Percentiles rank a stretch among this genome's conserved stretches.
These are phyloP conservation scores for Trametes polyzona DNA, from an alignment of 1,284 basidiomycete species.

Conservation along the genomic window DNA sequence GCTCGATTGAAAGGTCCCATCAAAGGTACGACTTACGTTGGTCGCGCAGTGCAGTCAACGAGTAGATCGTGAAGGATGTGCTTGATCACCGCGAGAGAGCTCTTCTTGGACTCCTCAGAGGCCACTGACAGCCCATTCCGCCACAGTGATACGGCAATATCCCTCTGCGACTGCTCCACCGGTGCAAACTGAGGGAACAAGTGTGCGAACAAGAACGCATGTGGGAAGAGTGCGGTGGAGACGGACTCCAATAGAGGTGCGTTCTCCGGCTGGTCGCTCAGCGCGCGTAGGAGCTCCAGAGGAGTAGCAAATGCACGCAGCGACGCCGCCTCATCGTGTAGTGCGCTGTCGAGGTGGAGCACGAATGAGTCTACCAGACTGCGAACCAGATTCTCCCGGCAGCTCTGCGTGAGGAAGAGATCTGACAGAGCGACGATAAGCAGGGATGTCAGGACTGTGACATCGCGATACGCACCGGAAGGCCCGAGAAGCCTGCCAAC, in stretches of 20 bases:
- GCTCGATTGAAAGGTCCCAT: too few species aligned
- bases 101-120: slow-evolving; percentile 29
- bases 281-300: slow-evolving; percentile 41
- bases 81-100: slow-evolving; percentile 42
- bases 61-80: slow-evolving; percentile 47
- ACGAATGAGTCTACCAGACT: slow-evolving; percentile 43
- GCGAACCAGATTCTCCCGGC: slow-evolving; percentile 39
- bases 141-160: slow-evolving; percentile 32
- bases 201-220: slow-evolving; percentile 52
- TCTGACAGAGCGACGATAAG: not conserved
- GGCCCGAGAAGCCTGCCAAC: slow-evolving; percentile 41
- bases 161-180: slow-evolving; percentile 16
- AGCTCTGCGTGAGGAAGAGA: slow-evolving; percentile 28
- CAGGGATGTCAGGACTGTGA: not conserved
- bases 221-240: slow-evolving; percentile 39
- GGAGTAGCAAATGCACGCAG: slow-evolving; percentile 23
- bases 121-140: slow-evolving; percentile 12
- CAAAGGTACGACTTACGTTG: slow-evolving; percentile 35
- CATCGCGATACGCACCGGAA: slow-evolving; percentile 35
- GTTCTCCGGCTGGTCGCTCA: slow-evolving; percentile 33
- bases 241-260: slow-evolving; percentile 11
- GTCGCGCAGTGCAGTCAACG: slow-evolving; percentile 33
- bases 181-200: slow-evolving; percentile 44
- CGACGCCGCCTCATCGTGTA: slow-evolving; percentile 34
- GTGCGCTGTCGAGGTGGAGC: slow-evolving; percentile 39